Evolutionary conservation across 305 asterid genomes (phyloP).

Genomic region (Rubia peregrina): DNA sequence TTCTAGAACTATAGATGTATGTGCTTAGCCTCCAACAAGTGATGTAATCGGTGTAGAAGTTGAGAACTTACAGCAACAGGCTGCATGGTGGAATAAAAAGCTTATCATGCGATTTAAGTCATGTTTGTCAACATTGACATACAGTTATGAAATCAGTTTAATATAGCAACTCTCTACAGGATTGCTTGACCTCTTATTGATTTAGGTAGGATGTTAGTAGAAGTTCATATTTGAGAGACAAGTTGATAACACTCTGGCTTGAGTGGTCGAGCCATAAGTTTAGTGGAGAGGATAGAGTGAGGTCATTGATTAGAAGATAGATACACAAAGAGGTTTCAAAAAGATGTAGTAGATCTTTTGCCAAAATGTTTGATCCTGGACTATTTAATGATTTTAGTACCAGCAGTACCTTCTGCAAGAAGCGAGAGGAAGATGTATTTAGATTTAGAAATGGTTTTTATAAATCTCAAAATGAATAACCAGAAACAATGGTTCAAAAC

Average conservation of each 20-base stretch:
- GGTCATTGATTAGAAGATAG: slow-evolving; percentile 1
- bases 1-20: background rate
- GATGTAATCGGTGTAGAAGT: background rate
- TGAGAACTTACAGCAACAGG: background rate
- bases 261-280: background rate
- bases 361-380: background rate
- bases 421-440: background rate
- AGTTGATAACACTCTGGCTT: background rate
- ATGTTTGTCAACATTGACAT: background rate
- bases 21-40: background rate
- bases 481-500: background rate
- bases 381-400: background rate
- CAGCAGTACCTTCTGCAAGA: background rate
- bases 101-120: background rate
- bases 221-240: background rate
- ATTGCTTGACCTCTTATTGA: background rate
- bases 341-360: background rate
- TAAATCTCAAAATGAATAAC: background rate
- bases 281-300: background rate
- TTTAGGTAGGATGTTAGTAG: background rate
- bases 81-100: background rate
- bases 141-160: background rate
- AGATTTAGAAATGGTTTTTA: background rate
- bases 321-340: background rate
- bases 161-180: background rate